Conservation (phyloP, 2,329 filamentous ascomycete species). For the Nakataea oryzae region DNA sequence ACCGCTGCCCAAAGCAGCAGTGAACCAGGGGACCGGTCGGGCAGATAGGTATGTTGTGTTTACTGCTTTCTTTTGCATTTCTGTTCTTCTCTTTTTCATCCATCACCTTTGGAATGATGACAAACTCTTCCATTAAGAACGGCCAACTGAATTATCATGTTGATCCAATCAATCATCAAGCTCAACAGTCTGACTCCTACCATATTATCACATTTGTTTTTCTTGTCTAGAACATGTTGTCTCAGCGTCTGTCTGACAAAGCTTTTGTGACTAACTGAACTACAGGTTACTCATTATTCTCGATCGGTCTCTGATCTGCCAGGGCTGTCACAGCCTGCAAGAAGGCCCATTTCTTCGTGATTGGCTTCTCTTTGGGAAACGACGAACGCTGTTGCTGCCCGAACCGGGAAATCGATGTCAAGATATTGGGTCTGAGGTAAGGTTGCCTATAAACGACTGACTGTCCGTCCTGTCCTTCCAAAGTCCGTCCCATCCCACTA, state of each 20-base stretch:
- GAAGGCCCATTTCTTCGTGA: neutral
- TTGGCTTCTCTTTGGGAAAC: neutral
- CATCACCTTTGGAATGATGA: conserved; percentile 9
- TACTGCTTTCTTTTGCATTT: neutral
- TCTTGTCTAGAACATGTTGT: neutral
- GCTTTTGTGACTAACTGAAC: neutral
- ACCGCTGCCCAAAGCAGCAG: neutral
- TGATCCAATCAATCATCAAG: conserved; percentile 37
- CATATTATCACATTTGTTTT: neutral
- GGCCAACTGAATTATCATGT: conserved; percentile 14
- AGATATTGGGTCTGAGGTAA: neutral
- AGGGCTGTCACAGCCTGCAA: no score
- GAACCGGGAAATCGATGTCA: neutral
- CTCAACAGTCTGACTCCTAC: conserved; percentile 29
- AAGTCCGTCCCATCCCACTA: no score
- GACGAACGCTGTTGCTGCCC: neutral
- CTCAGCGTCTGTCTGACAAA: neutral
- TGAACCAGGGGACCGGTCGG: no score
- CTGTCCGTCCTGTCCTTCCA: neutral
- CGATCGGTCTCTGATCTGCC: neutral
- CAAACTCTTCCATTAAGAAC: conserved; percentile 12
- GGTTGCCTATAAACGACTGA: neutral
- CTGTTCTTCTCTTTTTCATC: neutral
- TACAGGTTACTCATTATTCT: neutral
- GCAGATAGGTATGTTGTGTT: neutral